Conservation (phyloP, 352 stramenopile species). For the Phytophthora ohioensis region DNA sequence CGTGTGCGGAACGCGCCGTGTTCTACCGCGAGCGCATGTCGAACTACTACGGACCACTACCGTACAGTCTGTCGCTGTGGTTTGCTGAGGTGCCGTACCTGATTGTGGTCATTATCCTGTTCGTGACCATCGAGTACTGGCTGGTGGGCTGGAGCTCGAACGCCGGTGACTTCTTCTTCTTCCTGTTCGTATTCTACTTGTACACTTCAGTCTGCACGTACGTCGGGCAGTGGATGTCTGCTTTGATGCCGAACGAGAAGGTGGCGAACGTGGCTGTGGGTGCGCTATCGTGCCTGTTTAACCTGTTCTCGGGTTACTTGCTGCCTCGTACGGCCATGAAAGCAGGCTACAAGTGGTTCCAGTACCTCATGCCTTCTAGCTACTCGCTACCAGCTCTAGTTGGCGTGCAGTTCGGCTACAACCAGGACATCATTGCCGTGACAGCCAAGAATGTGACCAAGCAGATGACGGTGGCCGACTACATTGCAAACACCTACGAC, state of each 20-base stretch:
- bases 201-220: conserved; percentile 76
- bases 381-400: conserved; percentile 60
- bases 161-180: conserved; percentile 54
- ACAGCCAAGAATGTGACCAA: conserved; percentile 9
- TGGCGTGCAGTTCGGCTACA: conserved; percentile 49
- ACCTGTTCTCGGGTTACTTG: conserved; percentile 70
- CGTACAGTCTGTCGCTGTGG: conserved; percentile 74
- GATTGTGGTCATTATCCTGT: conserved; percentile 53
- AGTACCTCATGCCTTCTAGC: conserved; percentile 67
- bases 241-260: conserved; percentile 76
- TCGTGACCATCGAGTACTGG: conserved; percentile 73
- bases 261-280: conserved; percentile 81
- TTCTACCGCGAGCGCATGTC: conserved; percentile 74
- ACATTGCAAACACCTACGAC: conserved; percentile 59
- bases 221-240: conserved; percentile 79
- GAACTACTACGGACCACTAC: conserved; percentile 76
- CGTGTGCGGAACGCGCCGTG: conserved; percentile 53
- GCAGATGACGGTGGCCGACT: conserved; percentile 45
- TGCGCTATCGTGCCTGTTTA: conserved; percentile 72
- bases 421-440: conserved; percentile 37
- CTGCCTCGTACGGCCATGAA: conserved; percentile 63
- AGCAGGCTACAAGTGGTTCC: conserved; percentile 74
- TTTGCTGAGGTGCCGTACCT: conserved; percentile 72
- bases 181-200: conserved; percentile 58
- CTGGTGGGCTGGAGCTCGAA: conserved; percentile 53